Evolutionary conservation across 2,329 filamentous ascomycete species (phyloP), one percentile per base, ranked within the genome.

Genomic region (Akanthomyces dipterigenus): DNA sequence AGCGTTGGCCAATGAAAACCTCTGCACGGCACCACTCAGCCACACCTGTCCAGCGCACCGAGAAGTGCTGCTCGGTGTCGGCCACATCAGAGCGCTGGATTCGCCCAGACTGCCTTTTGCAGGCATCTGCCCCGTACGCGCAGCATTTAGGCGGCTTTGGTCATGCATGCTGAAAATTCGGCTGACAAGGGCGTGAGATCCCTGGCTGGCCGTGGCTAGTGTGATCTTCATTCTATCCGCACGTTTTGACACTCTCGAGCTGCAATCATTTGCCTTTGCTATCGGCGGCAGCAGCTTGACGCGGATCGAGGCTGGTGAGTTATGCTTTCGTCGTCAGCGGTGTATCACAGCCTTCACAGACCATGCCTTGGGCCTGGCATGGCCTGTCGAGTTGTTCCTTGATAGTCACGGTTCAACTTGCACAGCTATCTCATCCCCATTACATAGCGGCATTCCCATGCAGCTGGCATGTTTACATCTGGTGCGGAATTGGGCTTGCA

Each of bases 1-100:
- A 36, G 57, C 49, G 40, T 45, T 40, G 16, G 28, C 57, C 57
- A 60, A 60, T 60, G 38, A 60, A 54, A 53, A 45, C 11, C 40
- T 42, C 57, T 46, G 28, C 38, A 45, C 26, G 14, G 8, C 38
- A 12, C 2, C 38, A 31, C 57, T 60, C 57, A 53, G 57, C 57
- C 57, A 60, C 57, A 54, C 16, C 14, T 26, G 18, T 43, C 5
- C 38, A 51, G 56, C 49, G 50, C 26, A 55, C 46, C 40, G 22
- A 40, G 54, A 40, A 34, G 38, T 48, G 26, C 36, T 38, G 26
- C 11, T 8, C 16, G 24, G 20, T 4, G 36, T 38, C 36, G 36
- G 36, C 36, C 36, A 38, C 36, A 38, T 36, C 9, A 36, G 34
- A 54, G 18, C 53, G 24, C 40, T 46, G 40, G 2, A 18, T 34